Evolutionary conservation across 768 basidiomycete species (phyloP), one percentile per base, ranked within the genome.

Genomic region (Tulasnella sp.): DNA sequence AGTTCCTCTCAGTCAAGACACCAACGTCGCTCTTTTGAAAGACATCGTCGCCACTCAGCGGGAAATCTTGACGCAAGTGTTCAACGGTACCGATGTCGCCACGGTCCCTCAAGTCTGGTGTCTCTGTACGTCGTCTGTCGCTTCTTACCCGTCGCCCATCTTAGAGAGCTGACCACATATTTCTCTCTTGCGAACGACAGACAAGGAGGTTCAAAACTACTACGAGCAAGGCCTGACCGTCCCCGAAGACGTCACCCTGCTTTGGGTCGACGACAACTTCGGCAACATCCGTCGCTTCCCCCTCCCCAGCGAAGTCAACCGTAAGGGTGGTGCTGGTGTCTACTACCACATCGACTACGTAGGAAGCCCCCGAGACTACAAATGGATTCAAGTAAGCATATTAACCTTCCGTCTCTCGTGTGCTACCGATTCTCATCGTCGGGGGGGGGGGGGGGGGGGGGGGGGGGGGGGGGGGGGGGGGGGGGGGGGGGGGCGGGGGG

Each of bases 231-330:
- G 90, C 15, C 85, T 91, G 86, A 84, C 84, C 5, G 90, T 89
- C 2, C 88, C 88, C 0, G 90, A 91, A 73, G 90, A 91, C 82
- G 84, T 91, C n/a, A 89, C 87, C 4, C 83, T 91, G 1, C 84
- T 91, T 35, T 91, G 91, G 91, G 85, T 91, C 0, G 92, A 93
- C 79, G 92, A 92, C 82, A 92, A 92, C 83, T 92, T 88, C 87
- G 91, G 91, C 3, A 92, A 92, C 81, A 86, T 92, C 73, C 89
- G 90, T 46, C 88, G 91, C 29, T 89, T 88, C 80, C 90, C 90
- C 0, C 81, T 87, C 10, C 82, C 83, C 7, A 85, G 84, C 20
- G 90, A 91, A 81, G 86, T 89, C 20, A 89, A 89, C 81, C 86
- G 91, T 73, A 88, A 87, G 35, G 92, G 91, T 70, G 91, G 92